phyloP scores from a whole-genome alignment of 2,329 filamentous ascomycete species.

The Colletotrichum spaethianum region DNA sequence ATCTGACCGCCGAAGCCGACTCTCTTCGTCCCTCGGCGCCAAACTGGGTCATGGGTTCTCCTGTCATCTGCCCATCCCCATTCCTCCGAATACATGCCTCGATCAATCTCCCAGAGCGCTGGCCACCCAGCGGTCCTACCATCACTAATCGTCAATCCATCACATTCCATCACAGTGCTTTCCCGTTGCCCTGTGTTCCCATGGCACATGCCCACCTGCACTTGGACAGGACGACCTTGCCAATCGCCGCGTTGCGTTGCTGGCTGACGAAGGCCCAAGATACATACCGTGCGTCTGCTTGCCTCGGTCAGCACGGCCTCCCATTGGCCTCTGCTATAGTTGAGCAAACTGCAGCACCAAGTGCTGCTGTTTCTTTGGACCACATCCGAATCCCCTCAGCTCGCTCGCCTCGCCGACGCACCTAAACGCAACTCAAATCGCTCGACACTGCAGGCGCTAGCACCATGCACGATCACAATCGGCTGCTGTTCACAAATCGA shows the following conservation, averaged over 20 bases:
- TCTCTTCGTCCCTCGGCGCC: constrained; percentile 2
- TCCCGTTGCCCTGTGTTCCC: constrained; percentile 37
- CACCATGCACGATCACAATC: constrained; percentile 35
- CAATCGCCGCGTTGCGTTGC: constrained; percentile 22
- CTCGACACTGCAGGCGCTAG: constrained; percentile 29
- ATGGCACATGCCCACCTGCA: constrained; percentile 28
- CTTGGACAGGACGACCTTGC: constrained; percentile 29
- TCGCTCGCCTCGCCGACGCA: constrained; percentile 28
- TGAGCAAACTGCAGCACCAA: constrained; percentile 29
- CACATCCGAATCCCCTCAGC: constrained; percentile 34
- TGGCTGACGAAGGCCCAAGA: constrained; percentile 6
- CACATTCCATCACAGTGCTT: constrained; percentile 16
- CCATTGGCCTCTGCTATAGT: constrained; percentile 21
- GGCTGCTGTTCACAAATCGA: constrained; percentile 28
- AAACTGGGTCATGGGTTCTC: background rate
- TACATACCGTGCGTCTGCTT: constrained; percentile 25
- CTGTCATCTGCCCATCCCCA: constrained; percentile 4
- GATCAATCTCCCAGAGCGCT: constrained; percentile 25
- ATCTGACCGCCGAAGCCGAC: constrained; percentile 19
- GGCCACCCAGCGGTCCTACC: constrained; percentile 25
- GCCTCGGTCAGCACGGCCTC: background rate
- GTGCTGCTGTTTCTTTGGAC: constrained; percentile 27
- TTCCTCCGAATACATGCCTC: constrained; percentile 22
- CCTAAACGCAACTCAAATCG: constrained; percentile 19
- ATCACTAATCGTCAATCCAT: constrained; percentile 27